Conservation (phyloP, 2,329 filamentous ascomycete species). For the Neophaeococcomyces aloes region DNA sequence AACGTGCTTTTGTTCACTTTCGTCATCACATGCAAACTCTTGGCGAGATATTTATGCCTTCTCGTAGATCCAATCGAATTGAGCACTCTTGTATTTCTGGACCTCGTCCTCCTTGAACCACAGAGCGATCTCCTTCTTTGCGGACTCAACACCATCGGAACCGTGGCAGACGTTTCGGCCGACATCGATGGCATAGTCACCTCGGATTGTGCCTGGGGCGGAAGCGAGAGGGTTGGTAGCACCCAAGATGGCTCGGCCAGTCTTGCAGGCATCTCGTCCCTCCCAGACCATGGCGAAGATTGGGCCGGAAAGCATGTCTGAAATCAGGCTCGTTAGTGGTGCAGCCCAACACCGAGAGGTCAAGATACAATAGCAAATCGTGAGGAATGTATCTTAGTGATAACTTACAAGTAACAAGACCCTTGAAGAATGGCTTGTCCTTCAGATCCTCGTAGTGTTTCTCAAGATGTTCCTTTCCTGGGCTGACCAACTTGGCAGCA, state of each 20-base stretch:
- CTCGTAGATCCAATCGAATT: slow-evolving; percentile 96
- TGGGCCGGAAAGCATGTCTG: slow-evolving; percentile 94
- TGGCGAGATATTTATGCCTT: slow-evolving; percentile 54
- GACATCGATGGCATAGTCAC: slow-evolving; percentile 76
- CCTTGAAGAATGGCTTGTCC: slow-evolving; percentile 93
- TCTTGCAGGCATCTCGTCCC: slow-evolving; percentile 97
- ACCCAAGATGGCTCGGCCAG: slow-evolving; percentile 89
- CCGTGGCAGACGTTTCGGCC: slow-evolving; percentile 99
- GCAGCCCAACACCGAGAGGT: too few relatives aligned
- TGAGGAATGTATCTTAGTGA: too few relatives aligned
- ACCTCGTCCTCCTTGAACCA: slow-evolving; percentile 93
- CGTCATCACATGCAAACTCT: too few relatives aligned
- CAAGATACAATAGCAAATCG: too few relatives aligned
- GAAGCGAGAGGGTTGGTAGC: slow-evolving; percentile 97
- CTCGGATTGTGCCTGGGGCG: slow-evolving; percentile 94
- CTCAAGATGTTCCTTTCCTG: slow-evolving; percentile 92
- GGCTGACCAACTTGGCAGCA: slow-evolving; percentile 88
- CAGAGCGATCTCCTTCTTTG: slow-evolving; percentile 98
- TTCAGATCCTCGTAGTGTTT: slow-evolving; percentile 90
- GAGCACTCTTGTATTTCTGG: slow-evolving; percentile 70
- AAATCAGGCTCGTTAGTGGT: slow-evolving; percentile 10
- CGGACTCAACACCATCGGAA: slow-evolving; percentile 95
- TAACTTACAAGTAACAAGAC: slow-evolving; percentile 75
- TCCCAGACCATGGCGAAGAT: slow-evolving; percentile 99
- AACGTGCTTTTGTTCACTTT: too few relatives aligned